Conservation (phyloP, 2,329 filamentous ascomycete genomes). For the Cytospora schulzeri region DNA sequence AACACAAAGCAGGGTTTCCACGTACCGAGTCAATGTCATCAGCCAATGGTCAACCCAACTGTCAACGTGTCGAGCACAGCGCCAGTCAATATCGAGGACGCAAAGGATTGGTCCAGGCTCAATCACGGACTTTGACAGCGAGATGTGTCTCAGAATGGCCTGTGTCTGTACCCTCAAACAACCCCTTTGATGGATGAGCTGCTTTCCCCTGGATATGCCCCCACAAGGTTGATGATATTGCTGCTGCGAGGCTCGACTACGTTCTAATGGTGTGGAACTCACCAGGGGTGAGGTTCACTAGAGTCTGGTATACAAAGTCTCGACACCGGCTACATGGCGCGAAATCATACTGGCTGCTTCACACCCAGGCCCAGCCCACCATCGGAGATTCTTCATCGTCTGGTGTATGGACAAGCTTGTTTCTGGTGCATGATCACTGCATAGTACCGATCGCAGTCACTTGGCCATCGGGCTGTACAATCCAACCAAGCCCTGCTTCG, state of each 20-base stretch:
- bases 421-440: background rate
- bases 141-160: slow-evolving; percentile 7
- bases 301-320: no score
- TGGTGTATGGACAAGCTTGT: background rate
- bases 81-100: slow-evolving; percentile 3
- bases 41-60: slow-evolving; percentile 10
- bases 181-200: background rate
- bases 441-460: background rate
- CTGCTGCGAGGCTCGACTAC: background rate
- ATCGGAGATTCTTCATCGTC: background rate
- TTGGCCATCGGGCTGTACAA: background rate
- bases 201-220: background rate
- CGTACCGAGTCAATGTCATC: slow-evolving; percentile 5
- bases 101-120: slow-evolving; percentile 9
- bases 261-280: background rate
- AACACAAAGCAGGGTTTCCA: slow-evolving; percentile 15
- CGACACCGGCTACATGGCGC: background rate
- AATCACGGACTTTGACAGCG: slow-evolving; percentile 20
- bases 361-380: slow-evolving; percentile 1
- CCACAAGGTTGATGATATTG: background rate
- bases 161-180: background rate
- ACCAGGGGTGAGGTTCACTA: background rate
- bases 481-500: background rate
- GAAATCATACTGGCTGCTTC: slow-evolving; percentile 7
- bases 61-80: slow-evolving; percentile 11